Base-by-base conservation (phyloP, 2,329 filamentous ascomycete species). In the Botrytis medusae region DNA sequence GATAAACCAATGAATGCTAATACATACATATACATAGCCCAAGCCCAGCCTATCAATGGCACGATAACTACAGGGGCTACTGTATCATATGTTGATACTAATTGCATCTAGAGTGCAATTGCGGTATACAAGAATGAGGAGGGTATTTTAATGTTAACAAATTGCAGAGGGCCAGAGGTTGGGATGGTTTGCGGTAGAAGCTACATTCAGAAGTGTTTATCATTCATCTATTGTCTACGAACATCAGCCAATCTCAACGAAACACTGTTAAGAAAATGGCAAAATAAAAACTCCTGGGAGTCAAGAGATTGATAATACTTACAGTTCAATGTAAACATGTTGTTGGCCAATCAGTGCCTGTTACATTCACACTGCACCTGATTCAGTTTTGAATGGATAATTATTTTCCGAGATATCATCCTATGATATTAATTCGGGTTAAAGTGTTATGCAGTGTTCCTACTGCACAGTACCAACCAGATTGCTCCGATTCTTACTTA, bases 81-180 rank as follows among this genome's bases (percentile, higher is more conserved):
- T 5, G 48, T 68, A 68, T 42, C 34, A 68, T 57, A 57, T 68
- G 34, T 68, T 32, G 48, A 68, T 42, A 57, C 65, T n/a, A n/a
- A 68, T 37, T 32, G 34, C 37, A 57, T 68, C 34, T 68, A 57
- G 54, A 57, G 48, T 29, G 20, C 14, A 32, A 65, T 34, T 22
- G 20, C 32, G 48, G 34, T 8, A 51, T 8, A 29, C 34, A 29
- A 29, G n/a, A 42, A 37, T 37, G 12, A 32, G 25, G 7, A 20
- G 9, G 16, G 16, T 9, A 18, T 14, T 44, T 9, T 42, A 42
- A 57, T 54, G 18, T 42, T 12, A 40, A 29, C 16, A 18, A 4
- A 57, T 29, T n/a, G 4, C 48, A 57, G 16, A 42, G 34, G 10
- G 42, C 40, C 48, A 68, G 16, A 42, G 34, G 18, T 42, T 57